Percentiles rank a stretch among this genome's conserved stretches.
Conservation (phyloP, 768 basidiomycete species). For the Trametes punicea region DNA sequence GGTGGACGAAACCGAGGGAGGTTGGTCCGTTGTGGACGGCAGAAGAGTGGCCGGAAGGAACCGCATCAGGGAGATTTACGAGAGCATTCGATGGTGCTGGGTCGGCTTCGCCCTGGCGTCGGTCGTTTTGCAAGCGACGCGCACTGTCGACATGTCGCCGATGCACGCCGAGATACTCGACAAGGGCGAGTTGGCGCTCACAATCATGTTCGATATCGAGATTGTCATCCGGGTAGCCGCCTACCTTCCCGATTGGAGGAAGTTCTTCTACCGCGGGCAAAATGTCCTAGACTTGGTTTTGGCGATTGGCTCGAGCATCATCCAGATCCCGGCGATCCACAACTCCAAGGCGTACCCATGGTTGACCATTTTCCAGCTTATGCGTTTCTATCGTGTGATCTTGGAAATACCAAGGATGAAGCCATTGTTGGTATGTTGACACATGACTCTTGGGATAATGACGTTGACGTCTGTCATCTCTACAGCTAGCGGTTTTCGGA, state of each 20-base stretch:
- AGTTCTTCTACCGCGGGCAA: slow-evolving; percentile 54
- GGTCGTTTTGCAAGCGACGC: slow-evolving; percentile 69
- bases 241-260: slow-evolving; percentile 78
- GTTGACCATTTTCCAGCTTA: slow-evolving; percentile 85
- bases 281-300: slow-evolving; percentile 79
- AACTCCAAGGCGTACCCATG: slow-evolving; percentile 70
- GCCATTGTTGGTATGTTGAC: slow-evolving; percentile 65
- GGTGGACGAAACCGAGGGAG: slow-evolving; percentile 61
- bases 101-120: slow-evolving; percentile 69
- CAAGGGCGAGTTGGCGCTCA: slow-evolving; percentile 71
- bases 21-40: slow-evolving; percentile 49
- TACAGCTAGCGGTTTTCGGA: slow-evolving; percentile 82
- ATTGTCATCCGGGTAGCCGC: slow-evolving; percentile 72
- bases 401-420: slow-evolving; percentile 88
- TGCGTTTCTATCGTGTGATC: slow-evolving; percentile 89
- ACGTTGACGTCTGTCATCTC: slow-evolving; percentile 1
- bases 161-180: slow-evolving; percentile 50
- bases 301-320: slow-evolving; percentile 70
- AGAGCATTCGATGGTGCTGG: slow-evolving; percentile 68
- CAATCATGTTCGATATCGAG: slow-evolving; percentile 84
- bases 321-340: slow-evolving; percentile 80
- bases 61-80: slow-evolving; percentile 51
- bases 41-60: slow-evolving; percentile 44
- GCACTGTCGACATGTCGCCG: slow-evolving; percentile 46
- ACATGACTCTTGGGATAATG: not conserved